These are phyloP conservation scores for Pseudogymnoascus pannorum DNA, from an alignment of 2,329 filamentous ascomycete genomes.

Conservation along the genomic window DNA sequence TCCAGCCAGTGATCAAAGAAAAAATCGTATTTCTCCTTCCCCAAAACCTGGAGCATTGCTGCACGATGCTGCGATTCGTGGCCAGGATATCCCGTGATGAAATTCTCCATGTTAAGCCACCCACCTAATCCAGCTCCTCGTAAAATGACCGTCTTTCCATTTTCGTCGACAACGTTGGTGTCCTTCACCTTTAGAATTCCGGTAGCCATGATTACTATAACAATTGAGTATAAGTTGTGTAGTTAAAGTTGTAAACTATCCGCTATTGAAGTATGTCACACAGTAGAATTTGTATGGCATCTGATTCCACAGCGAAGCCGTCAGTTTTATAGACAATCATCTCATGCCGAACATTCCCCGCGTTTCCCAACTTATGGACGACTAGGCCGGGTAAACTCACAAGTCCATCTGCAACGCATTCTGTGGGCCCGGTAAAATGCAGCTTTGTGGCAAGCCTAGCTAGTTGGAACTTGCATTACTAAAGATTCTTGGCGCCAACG, in stretches of 20 bases:
- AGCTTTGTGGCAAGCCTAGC: neutral
- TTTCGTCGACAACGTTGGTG: conserved; percentile 30
- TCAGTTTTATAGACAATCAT: neutral
- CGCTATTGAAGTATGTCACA: neutral
- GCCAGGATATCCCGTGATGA: conserved; percentile 53
- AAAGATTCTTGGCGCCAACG: conserved; percentile 2
- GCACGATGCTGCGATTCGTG: conserved; percentile 48
- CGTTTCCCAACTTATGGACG: neutral
- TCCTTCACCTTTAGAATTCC: conserved; percentile 30
- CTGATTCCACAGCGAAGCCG: neutral
- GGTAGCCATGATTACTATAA: conserved; percentile 17
- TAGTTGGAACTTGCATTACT: neutral
- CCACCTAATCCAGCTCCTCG: conserved; percentile 35
- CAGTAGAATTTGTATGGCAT: neutral
- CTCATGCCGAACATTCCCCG: neutral
- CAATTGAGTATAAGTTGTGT: neutral
- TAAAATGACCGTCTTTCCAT: conserved; percentile 30
- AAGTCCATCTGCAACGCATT: neutral
- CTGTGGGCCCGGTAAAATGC: neutral
- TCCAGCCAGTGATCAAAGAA: conserved; percentile 50
- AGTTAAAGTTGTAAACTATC: neutral
- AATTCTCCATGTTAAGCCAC: conserved; percentile 49
- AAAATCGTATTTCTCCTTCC: conserved; percentile 46
- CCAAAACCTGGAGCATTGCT: conserved; percentile 43
- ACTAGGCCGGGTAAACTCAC: conserved; percentile 1